Percentiles rank a stretch among this genome's conserved stretches.
Evolutionary conservation across 805 yeast species (phyloP).

Genomic region (Starmerella gropengiesseri): DNA sequence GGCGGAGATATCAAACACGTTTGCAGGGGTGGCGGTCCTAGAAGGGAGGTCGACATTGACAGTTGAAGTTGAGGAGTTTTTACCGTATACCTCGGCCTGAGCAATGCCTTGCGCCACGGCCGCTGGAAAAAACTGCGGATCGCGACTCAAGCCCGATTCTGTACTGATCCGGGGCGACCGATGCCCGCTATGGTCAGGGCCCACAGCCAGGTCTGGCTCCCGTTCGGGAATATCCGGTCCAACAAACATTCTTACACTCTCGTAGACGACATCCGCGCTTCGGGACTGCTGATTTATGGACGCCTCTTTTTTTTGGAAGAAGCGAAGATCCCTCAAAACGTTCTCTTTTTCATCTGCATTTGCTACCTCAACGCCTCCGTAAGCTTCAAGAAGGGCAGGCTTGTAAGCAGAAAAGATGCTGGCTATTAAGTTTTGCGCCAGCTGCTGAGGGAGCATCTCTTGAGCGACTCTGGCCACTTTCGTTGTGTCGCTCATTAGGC

Average conservation of each 20-base stretch:
- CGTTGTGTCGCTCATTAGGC: conserved; percentile 53
- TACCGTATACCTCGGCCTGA: neutral
- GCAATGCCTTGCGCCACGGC: conserved; percentile 4
- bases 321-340: conserved; percentile 50
- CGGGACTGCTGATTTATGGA: conserved; percentile 51
- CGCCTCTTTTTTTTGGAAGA: conserved; percentile 49
- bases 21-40: too few relatives aligned
- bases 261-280: conserved; percentile 54
- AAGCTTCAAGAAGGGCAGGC: conserved; percentile 36
- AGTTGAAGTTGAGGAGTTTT: too few relatives aligned
- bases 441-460: conserved; percentile 39
- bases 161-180: neutral
- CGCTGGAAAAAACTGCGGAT: neutral
- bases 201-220: neutral
- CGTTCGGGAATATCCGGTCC: conserved; percentile 16
- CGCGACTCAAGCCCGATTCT: neutral
- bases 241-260: conserved; percentile 40
- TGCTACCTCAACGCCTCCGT: conserved; percentile 34
- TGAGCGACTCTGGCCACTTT: conserved; percentile 51
- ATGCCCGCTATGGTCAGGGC: neutral
- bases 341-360: conserved; percentile 35
- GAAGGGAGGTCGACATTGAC: too few relatives aligned
- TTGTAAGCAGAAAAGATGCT: conserved; percentile 44
- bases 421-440: conserved; percentile 26
- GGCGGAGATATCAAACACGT: too few relatives aligned